Evolutionary conservation across 2,329 filamentous ascomycete genomes (phyloP).

Genomic region (Paecilomyces dactylethromorphus): DNA sequence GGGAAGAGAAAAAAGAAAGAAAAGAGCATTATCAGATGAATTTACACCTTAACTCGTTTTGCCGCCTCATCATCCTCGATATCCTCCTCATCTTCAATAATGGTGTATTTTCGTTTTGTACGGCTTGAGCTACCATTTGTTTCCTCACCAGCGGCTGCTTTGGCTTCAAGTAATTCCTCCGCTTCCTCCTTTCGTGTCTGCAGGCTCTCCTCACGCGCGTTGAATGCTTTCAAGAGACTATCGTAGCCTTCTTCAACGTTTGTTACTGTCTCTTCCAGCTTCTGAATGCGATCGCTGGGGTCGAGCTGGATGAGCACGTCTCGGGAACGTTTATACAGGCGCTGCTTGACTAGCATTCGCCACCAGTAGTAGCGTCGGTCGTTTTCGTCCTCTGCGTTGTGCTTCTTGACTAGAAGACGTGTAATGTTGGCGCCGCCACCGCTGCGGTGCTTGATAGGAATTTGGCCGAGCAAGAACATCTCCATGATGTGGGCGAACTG

Average conservation of each 20-base stretch:
- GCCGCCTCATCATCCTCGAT: conserved; percentile 15
- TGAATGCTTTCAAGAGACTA: conserved; percentile 42
- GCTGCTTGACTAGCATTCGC: conserved; percentile 57
- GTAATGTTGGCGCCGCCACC: conserved; percentile 45
- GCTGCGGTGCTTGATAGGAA: conserved; percentile 44
- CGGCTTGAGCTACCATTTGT: conserved; percentile 12
- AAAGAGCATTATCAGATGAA: background rate
- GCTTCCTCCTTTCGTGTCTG: conserved; percentile 10
- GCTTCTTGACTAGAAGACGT: conserved; percentile 42
- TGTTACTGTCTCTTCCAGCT: conserved; percentile 53
- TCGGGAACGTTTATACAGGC: conserved; percentile 54
- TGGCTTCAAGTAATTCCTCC: conserved; percentile 14
- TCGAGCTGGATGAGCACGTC: conserved; percentile 56
- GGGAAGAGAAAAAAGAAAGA: background rate
- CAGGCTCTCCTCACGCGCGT: conserved; percentile 20
- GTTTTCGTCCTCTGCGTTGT: conserved; percentile 43
- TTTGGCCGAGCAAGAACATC: conserved; percentile 55
- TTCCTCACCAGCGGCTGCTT: conserved; percentile 9
- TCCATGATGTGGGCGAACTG: conserved; percentile 59
- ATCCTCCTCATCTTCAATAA: conserved; percentile 23
- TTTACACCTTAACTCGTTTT: conserved; percentile 28
- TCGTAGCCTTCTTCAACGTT: conserved; percentile 55
- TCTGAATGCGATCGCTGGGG: conserved; percentile 49
- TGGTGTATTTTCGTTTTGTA: conserved; percentile 24
- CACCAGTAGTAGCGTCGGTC: conserved; percentile 60